Percentiles rank a stretch among this genome's conserved stretches.
phyloP scores from a whole-genome alignment of 2,329 filamentous ascomycete species.

The Emericellopsis cladophorae region DNA sequence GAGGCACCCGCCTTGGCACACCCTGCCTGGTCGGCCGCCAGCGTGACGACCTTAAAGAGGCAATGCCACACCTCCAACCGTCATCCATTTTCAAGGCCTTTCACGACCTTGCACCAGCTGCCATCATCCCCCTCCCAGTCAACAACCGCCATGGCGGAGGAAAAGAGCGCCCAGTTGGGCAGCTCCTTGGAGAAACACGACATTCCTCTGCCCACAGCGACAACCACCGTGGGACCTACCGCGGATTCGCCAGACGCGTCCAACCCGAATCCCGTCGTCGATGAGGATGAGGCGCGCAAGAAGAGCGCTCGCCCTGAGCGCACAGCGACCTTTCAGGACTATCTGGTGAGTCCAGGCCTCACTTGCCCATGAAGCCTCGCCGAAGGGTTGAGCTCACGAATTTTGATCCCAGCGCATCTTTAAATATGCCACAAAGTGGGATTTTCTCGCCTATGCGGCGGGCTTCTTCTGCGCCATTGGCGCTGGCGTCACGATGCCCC shows the following conservation, averaged over 20 bases:
- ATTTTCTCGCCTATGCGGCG: slow-evolving; percentile 31
- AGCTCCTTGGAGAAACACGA: not conserved
- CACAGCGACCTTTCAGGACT: slow-evolving; percentile 27
- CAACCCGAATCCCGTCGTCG: not conserved
- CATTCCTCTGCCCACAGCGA: too few relatives aligned
- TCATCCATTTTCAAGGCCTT: not conserved
- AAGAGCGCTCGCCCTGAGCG: slow-evolving; percentile 23
- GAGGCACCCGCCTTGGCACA: too few relatives aligned
- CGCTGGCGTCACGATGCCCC: slow-evolving; percentile 39
- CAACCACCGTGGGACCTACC: too few relatives aligned
- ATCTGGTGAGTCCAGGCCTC: slow-evolving; percentile 11
- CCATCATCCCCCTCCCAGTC: not conserved
- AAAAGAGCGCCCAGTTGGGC: not conserved
- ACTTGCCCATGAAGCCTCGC: not conserved
- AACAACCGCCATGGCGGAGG: not conserved
- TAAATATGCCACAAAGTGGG: slow-evolving; percentile 38
- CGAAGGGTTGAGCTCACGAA: not conserved
- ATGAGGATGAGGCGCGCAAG: slow-evolving; percentile 1
- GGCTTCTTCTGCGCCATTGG: slow-evolving; percentile 36
- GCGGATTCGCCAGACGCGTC: too few relatives aligned
- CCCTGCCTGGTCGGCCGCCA: too few relatives aligned
- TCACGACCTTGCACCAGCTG: not conserved
- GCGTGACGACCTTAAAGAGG: too few relatives aligned
- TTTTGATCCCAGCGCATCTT: slow-evolving; percentile 33
- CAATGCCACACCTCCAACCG: too few relatives aligned